A percentile compares a stretch with the other conserved stretches of the same genome.
Conservation (phyloP, 129 eudicot species). For the Helichrysum umbraculigerum region DNA sequence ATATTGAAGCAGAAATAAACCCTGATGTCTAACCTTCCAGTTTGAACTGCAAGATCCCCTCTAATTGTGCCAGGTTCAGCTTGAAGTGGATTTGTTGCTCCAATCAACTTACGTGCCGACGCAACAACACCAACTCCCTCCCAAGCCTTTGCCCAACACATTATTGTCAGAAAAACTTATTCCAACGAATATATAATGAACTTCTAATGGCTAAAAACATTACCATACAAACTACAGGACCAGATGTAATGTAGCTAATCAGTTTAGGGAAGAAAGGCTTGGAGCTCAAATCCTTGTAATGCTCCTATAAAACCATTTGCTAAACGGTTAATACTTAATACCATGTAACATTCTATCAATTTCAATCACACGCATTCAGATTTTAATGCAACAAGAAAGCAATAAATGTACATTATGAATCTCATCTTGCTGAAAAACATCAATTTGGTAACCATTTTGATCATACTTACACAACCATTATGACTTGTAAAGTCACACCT, state of each 20-base stretch:
- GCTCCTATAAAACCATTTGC: slow-evolving; percentile 61
- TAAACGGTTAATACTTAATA: not conserved
- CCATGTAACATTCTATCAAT: not conserved
- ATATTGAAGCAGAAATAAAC: not conserved
- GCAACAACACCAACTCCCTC: slow-evolving; percentile 97
- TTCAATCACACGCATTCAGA: not conserved
- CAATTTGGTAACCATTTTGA: not conserved
- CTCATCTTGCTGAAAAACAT: not conserved
- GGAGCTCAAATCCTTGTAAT: slow-evolving; percentile 86
- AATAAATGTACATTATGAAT: not conserved
- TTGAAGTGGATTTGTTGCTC: slow-evolving; percentile 94
- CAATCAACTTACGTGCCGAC: slow-evolving; percentile 91
- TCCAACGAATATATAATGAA: not conserved
- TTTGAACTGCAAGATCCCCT: slow-evolving; percentile 97
- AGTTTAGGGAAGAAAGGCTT: slow-evolving; percentile 88
- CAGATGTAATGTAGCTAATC: slow-evolving; percentile 84
- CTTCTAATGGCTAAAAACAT: slow-evolving; percentile 3
- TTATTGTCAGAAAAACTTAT: not conserved
- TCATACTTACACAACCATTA: not conserved
- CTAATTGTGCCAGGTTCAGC: slow-evolving; percentile 99
- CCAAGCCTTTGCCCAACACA: slow-evolving; percentile 67
- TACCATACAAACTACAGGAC: slow-evolving; percentile 99
- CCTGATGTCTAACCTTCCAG: slow-evolving; percentile 68
- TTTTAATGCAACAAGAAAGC: not conserved
- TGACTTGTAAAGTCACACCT: slow-evolving; percentile 2